A percentile compares a stretch with the other conserved stretches of the same genome.
phyloP scores from a whole-genome alignment of 2,329 filamentous ascomycete genomes.

The Ceratocystis albifundus region DNA sequence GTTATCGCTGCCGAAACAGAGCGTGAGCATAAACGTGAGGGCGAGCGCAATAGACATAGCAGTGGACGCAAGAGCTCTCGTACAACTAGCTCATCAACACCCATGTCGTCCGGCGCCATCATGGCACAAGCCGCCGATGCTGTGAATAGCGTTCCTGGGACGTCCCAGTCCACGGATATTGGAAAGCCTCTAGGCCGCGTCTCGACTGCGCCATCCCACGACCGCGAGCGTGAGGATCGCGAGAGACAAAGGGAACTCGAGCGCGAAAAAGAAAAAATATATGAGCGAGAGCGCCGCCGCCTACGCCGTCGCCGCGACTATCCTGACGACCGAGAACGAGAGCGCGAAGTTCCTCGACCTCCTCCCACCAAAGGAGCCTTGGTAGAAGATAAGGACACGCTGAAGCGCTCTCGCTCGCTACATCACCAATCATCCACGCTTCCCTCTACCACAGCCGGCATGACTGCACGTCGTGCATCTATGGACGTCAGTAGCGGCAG shows the following conservation, averaged over 20 bases:
- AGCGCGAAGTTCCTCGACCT: not conserved
- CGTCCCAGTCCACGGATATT: not conserved
- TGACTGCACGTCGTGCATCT: constrained; percentile 9
- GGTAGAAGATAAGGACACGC: not conserved
- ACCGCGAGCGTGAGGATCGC: not conserved
- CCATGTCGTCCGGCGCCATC: not conserved
- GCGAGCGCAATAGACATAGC: not conserved
- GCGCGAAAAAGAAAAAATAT: not conserved
- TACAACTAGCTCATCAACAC: not conserved
- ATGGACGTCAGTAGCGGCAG: constrained; percentile 6
- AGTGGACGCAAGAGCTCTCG: constrained; percentile 8
- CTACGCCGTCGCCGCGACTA: constrained; percentile 4
- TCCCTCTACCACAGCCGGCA: not conserved
- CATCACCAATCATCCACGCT: constrained; percentile 8
- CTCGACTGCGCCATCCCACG: not conserved
- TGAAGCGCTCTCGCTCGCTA: constrained; percentile 14
- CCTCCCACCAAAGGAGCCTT: not conserved
- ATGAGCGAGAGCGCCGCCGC: constrained; percentile 4
- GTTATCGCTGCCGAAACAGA: not conserved
- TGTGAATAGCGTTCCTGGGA: not conserved
- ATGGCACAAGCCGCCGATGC: not conserved
- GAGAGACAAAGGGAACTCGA: not conserved
- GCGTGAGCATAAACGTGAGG: not conserved
- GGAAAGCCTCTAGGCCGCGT: not conserved
- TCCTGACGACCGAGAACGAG: not conserved